Evolutionary conservation across 78 protist species (phyloP).

Genomic region (Mastigamoeba balamuthi): DNA sequence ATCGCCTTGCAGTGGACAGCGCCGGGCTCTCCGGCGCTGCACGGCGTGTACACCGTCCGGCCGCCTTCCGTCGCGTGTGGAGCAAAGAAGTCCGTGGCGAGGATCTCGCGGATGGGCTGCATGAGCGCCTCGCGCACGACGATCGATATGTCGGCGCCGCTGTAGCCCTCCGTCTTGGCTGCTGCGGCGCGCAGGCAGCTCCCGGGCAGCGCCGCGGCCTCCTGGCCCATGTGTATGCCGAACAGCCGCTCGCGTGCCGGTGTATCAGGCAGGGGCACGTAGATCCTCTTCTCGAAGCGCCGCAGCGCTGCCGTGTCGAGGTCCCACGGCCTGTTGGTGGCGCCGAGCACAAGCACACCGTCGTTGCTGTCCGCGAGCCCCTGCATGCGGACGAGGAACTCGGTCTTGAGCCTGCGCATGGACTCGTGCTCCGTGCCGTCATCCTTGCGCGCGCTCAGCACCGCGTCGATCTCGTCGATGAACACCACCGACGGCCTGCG

Average conservation of each 20-base stretch:
- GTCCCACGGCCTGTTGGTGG: conserved; percentile 96
- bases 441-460: conserved; percentile 73
- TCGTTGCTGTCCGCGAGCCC: conserved; percentile 35
- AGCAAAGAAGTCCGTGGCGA: conserved; percentile 86
- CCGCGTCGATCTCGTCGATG: conserved; percentile 97
- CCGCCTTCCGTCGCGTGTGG: conserved; percentile 26
- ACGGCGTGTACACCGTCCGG: conserved; percentile 32
- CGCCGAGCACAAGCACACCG: conserved; percentile 96
- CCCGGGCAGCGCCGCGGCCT: conserved; percentile 38
- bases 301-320: conserved; percentile 95
- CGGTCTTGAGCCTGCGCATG: conserved; percentile 93
- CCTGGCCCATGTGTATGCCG: conserved; percentile 69
- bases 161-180: conserved; percentile 27
- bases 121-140: conserved; percentile 85
- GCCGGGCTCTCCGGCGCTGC: conserved; percentile 21
- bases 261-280: conserved; percentile 47
- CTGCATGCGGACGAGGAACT: conserved; percentile 94
- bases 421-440: conserved; percentile 75
- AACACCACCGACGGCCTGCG: conserved; percentile 86
- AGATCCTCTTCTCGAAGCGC: conserved; percentile 58
- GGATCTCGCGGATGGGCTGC: conserved; percentile 87
- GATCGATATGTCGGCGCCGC: conserved; percentile 86
- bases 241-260: conserved; percentile 78
- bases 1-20: background rate
- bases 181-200: background rate